These are phyloP conservation scores for Acacia crassicarpa DNA, from an alignment of 306 rosid species.

Conservation along the genomic window DNA sequence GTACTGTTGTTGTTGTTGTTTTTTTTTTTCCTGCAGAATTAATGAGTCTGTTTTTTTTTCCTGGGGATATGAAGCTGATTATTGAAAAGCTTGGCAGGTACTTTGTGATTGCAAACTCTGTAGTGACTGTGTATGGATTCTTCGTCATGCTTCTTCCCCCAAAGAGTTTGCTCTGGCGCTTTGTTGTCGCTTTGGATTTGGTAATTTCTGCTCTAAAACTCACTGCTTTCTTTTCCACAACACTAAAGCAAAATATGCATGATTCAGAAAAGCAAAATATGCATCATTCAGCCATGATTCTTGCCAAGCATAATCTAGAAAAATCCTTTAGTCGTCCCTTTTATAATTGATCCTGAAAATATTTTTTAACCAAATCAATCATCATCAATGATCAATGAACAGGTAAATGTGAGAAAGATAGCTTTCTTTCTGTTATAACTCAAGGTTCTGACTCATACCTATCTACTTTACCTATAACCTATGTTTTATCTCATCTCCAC, in stretches of 20 bases:
- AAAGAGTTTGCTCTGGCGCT: conserved; percentile 71
- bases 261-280: not conserved
- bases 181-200: conserved; percentile 67
- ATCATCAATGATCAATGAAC: too few relatives aligned
- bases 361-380: too few relatives aligned
- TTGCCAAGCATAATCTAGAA: not conserved
- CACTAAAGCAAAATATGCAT: not conserved
- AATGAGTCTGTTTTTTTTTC: not conserved
- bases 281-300: not conserved
- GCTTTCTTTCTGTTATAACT: not conserved
- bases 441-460: not conserved
- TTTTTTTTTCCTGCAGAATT: not conserved
- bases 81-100: conserved; percentile 45
- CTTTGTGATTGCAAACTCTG: conserved; percentile 66
- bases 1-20: conserved; percentile 30
- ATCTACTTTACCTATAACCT: too few relatives aligned
- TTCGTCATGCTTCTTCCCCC: conserved; percentile 72
- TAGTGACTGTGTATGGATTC: conserved; percentile 68
- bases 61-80: not conserved
- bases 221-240: not conserved
- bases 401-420: not conserved
- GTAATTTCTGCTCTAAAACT: conserved; percentile 41
- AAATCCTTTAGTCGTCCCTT: too few relatives aligned
- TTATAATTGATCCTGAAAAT: not conserved
- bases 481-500: not conserved